Evolutionary conservation across 176 grass and related monocot genomes (phyloP).

Genomic region (Musa acuminata): DNA sequence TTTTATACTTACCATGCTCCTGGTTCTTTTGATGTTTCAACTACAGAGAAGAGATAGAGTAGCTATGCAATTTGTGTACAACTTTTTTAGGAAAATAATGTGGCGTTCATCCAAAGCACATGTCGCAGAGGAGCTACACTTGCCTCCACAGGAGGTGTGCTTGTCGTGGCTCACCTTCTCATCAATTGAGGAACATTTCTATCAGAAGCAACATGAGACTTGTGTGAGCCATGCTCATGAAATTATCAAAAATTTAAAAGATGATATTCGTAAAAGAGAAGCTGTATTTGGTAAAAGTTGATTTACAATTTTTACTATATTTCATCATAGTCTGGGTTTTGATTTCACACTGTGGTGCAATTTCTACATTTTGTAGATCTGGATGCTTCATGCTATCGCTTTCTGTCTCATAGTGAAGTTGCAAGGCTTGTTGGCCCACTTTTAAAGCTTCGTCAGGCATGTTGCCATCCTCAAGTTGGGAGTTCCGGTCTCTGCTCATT

Average conservation of each 20-base stretch:
- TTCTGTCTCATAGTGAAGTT: slow-evolving; percentile 67
- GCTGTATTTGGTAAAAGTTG: slow-evolving; percentile 36
- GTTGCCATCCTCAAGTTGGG: slow-evolving; percentile 95
- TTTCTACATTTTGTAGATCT: slow-evolving; percentile 27
- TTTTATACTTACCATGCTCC: neutral
- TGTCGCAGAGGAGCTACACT: slow-evolving; percentile 64
- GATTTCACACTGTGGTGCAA: slow-evolving; percentile 12
- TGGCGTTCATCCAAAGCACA: slow-evolving; percentile 98
- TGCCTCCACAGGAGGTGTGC: slow-evolving; percentile 82
- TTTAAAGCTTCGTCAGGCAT: slow-evolving; percentile 89
- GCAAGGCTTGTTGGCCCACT: slow-evolving; percentile 69
- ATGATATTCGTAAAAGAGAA: slow-evolving; percentile 36
- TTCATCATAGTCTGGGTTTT: slow-evolving; percentile 9
- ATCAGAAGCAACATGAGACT: slow-evolving; percentile 86
- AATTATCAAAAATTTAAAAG: slow-evolving; percentile 79
- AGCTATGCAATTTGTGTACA: slow-evolving; percentile 75
- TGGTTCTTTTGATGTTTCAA: slow-evolving; percentile 17
- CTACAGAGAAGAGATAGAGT: slow-evolving; percentile 50
- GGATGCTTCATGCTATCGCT: slow-evolving; percentile 35
- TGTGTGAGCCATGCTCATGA: slow-evolving; percentile 84
- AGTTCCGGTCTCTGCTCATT: slow-evolving; percentile 91
- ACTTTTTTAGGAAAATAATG: slow-evolving; percentile 84
- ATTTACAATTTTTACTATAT: neutral
- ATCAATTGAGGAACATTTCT: slow-evolving; percentile 95
- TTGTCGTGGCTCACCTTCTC: slow-evolving; percentile 79